Conservation (phyloP, 2,329 filamentous ascomycete genomes). For the Talaromyces amestolkiae region DNA sequence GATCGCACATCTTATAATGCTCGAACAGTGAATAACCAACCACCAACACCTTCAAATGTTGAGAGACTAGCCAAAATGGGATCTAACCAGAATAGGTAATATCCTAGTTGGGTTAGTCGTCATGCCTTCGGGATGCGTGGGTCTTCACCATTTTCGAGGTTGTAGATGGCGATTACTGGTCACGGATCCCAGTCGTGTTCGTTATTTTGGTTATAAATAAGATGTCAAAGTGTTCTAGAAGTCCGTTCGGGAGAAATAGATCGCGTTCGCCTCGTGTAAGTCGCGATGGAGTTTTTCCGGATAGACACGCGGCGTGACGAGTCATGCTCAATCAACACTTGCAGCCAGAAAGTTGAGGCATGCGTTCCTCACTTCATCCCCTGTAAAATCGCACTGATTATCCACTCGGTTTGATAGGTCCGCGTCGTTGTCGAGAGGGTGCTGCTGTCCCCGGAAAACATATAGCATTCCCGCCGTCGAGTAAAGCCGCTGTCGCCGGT, state of each 20-base stretch:
- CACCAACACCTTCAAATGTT: background rate
- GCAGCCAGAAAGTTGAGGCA: constrained; percentile 11
- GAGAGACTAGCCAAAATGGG: background rate
- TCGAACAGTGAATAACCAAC: background rate
- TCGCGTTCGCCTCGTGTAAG: background rate
- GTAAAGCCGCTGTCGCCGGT: constrained; percentile 9
- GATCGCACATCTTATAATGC: background rate
- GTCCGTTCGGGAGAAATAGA: background rate
- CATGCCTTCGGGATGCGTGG: background rate
- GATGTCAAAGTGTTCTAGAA: background rate
- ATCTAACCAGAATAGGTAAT: constrained; percentile 15
- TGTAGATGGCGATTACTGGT: background rate
- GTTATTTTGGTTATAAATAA: background rate
- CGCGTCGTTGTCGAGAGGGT: background rate
- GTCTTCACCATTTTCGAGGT: background rate
- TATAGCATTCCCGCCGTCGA: constrained; percentile 8
- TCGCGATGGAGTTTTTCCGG: background rate
- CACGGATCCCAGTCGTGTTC: background rate
- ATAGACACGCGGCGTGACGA: background rate
- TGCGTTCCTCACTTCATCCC: background rate
- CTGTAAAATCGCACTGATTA: constrained; percentile 6
- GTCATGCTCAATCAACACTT: background rate
- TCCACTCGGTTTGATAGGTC: constrained; percentile 1
- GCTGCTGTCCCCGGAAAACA: constrained; percentile 9
- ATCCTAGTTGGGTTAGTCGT: constrained; percentile 8